Evolutionary conservation across 2,329 filamentous ascomycete genomes (phyloP), one percentile per base, ranked within the genome.

Genomic region (Colletotrichum lindemuthianum): DNA sequence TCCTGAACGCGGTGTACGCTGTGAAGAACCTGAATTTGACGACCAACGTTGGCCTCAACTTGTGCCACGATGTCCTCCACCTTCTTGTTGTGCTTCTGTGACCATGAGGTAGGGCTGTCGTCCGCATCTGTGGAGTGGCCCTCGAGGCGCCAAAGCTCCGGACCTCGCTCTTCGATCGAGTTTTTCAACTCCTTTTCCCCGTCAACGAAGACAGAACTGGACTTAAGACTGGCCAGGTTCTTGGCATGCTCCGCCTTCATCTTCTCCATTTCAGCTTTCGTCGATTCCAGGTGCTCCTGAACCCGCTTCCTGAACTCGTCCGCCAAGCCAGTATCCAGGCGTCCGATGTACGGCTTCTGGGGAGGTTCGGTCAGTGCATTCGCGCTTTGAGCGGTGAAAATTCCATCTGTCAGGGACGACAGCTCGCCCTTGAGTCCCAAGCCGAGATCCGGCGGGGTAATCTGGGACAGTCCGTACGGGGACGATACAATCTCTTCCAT

Each of bases 401-500:
- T 92, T 6, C 92, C 93, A 40, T 92, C 89, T 0, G 96, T 98
- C 58, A 98, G 80, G 0, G 86, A 84, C 32, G 92, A 89, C 16
- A 99, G 83, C 76, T 94, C 91, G 41, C 96, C 96, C 76, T 90
- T 92, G 54, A 91, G 85, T 4, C 96, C 96, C 9, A 98, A 82
- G 1, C 93, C 93, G 39, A 98, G 86, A 74, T 97, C 94, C 3
- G 93, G 88, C 1, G 95, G 93, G 8, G 90, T 88, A 63, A 99
- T 97, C 74, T 96, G 92, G 53, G 86, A 86, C 67, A 95, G 91
- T 32, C 91, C 85, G 74, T 97, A 97, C 0, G 94, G 93, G 1
- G 95, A 98, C 1, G 92, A 92, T 58, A 98, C 86, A 34, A 99
- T 90, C 78, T 99, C 95, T 73, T 98, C 96, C 92, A 99, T 97